Base-by-base conservation (phyloP, 352 stramenopile genomes). In the Phytophthora ohioensis region DNA sequence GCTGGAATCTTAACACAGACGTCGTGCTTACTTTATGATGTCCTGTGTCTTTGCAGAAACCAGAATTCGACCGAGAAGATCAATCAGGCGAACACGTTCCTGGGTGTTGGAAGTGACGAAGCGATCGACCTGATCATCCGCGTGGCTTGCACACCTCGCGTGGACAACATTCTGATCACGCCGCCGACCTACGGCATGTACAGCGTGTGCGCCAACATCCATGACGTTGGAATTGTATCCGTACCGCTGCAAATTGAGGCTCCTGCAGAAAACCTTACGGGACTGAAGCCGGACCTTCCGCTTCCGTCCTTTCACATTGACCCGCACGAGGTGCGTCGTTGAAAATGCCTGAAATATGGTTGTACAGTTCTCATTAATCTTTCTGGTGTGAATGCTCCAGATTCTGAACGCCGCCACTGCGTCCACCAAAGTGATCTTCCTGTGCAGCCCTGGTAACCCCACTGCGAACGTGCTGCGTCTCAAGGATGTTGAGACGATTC, bases 171-270 rank as follows among this genome's bases (percentile, higher is more conserved):
- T 39, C 71, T 99, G 45, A 98, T 98, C 69, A 99, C 97, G 21
- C 96, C 97, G 6, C 97, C 98, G 5, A 99, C 97, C 0, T 99
- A 99, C 78, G 97, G 97, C 56, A 99, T 99, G 98, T 99, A 99
- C 84, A 98, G 98, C 65, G 98, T 99, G 42, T 99, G 96, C 71
- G 97, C 97, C 55, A 98, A 99, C 76, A 97, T 99, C 51, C 98
- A 99, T 80, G 97, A 99, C 76, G 97, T 99, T 30, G 73, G 81
- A 36, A 97, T 99, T 69, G 86, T 98, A 47, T 87, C 74, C 1
- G 94, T 97, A 69, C 96, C 97, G 7, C 89, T 99, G 15, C 92
- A 90, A 59, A 62, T 94, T n/a, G 81, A 92, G 41, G 61, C 75
- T 21, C 79, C 82, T 1, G 60, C 54, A 8, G 77, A 82, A 35